These are phyloP conservation scores for Beta vulgaris DNA, from an alignment of 148 eudicot genomes.

Conservation along the genomic window DNA sequence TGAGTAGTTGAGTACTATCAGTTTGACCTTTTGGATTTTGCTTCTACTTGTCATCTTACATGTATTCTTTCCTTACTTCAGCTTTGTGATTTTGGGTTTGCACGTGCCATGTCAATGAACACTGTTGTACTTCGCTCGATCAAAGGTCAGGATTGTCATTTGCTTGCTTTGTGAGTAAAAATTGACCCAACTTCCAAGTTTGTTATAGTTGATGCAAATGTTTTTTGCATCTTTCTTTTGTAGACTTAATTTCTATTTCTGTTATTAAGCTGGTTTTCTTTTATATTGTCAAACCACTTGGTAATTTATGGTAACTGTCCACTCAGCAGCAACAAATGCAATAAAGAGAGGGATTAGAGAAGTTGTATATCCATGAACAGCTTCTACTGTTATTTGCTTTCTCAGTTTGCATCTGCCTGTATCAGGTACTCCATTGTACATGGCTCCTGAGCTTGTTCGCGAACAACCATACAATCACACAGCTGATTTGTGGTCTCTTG, in stretches of 20 bases:
- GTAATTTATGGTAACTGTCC: neutral
- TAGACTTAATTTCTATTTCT: neutral
- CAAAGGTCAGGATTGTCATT: slow-evolving; percentile 59
- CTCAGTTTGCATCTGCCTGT: neutral
- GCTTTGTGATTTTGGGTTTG: slow-evolving; percentile 99
- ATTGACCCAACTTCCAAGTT: slow-evolving; percentile 7
- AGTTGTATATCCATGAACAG: neutral
- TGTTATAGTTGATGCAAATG: neutral
- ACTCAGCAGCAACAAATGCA: neutral
- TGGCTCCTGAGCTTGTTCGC: slow-evolving; percentile 99
- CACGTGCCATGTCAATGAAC: slow-evolving; percentile 98
- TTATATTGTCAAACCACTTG: neutral
- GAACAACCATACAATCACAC: slow-evolving; percentile 99
- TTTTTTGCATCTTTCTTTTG: neutral
- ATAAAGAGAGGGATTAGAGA: neutral
- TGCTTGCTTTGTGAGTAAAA: neutral
- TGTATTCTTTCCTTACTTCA: slow-evolving; percentile 25
- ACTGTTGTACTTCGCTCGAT: slow-evolving; percentile 95
- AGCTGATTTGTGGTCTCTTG: slow-evolving; percentile 98
- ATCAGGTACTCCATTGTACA: slow-evolving; percentile 94
- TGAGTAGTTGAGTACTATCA: no score
- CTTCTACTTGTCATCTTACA: neutral
- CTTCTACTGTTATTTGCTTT: neutral
- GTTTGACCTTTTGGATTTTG: neutral
- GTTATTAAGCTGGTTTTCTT: neutral